Conservation (phyloP, 768 basidiomycete species). For the Boletus rufocinnamomeus region DNA sequence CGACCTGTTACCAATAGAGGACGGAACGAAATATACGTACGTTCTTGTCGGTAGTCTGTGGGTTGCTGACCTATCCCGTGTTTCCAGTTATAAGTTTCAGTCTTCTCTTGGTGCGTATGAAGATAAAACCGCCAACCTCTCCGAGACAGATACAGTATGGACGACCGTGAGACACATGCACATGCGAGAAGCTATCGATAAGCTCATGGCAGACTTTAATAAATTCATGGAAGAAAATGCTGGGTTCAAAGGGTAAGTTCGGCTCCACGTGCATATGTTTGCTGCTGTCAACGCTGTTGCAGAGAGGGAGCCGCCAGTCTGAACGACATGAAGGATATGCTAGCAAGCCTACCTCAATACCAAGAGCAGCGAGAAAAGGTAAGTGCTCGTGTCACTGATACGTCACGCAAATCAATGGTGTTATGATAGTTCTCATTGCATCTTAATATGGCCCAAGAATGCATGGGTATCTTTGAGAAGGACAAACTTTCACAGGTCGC, state of each 20-base stretch:
- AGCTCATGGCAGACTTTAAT: conserved; percentile 94
- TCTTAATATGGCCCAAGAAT: conserved; percentile 96
- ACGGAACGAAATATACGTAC: conserved; percentile 84
- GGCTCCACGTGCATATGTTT: conserved; percentile 5
- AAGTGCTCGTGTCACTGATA: conserved; percentile 8
- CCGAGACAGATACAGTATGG: conserved; percentile 90
- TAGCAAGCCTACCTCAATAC: conserved; percentile 91
- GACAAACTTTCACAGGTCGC: conserved; percentile 82
- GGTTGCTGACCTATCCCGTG: background rate
- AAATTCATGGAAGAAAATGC: conserved; percentile 93
- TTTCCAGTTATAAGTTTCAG: conserved; percentile 85
- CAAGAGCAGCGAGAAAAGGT: conserved; percentile 96
- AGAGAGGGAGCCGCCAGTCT: conserved; percentile 83
- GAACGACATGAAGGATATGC: conserved; percentile 99
- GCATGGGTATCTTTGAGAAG: conserved; percentile 90
- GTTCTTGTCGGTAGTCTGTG: conserved; percentile 35
- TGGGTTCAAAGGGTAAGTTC: conserved; percentile 82
- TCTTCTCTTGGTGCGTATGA: conserved; percentile 84
- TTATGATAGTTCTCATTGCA: conserved; percentile 84
- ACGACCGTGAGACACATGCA: conserved; percentile 94
- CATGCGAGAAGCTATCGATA: conserved; percentile 98
- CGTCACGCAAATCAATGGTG: background rate
- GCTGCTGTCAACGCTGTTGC: conserved; percentile 6
- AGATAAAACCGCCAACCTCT: conserved; percentile 83
- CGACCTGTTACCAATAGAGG: conserved; percentile 86